Base-by-base conservation (phyloP, 805 yeast species). In the Lachancea sp. region DNA sequence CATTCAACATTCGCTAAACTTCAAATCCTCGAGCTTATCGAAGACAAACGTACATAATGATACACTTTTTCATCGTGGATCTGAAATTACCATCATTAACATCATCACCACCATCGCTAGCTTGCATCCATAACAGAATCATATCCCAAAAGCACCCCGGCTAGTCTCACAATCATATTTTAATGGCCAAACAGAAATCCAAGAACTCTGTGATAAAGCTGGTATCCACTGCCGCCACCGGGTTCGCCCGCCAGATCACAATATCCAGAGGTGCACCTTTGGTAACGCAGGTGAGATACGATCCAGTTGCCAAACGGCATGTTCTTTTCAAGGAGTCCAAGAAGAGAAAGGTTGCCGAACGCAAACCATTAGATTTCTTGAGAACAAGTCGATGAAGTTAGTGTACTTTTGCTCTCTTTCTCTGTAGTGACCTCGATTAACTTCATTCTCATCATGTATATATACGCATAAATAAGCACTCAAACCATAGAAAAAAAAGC, bases 221-320 rank as follows among this genome's bases (percentile, higher is more conserved):
- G 51, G 71, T 90, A 2, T 91, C 98, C 1, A 75, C 93, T 2
- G 98, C 97, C 15, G 78, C 83, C 55, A 90, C 98, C 1, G 98
- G 98, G 1, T 86, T 74, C 66, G 79, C 80, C 62, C 80, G 95
- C 61, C 82, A 89, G 62, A 78, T 89, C 53, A 72, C 80, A 42
- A 78, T 90, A 38, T 93, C 89, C 41, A 82, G 96, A 70, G 80
- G 85, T 44, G 80, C 95, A 2, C 85, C 86, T 40, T 72, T 78
- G 46, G 81, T 91, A 50, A 80, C 79, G 39, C 93, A 88, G 60
- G 82, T 90, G 27, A 77, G 93, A 56, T 88, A 88, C 59, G 96
- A 88, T 60, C 95, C 96, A 2, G 58, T 81, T 49, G 96, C 87
- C 10, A 81, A 85, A 66, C 81, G 96, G 65, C 96, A 89, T 70